These are phyloP conservation scores for Podila epigama DNA, from an alignment of 192 early-diverging fungal genomes.

Conservation along the genomic window DNA sequence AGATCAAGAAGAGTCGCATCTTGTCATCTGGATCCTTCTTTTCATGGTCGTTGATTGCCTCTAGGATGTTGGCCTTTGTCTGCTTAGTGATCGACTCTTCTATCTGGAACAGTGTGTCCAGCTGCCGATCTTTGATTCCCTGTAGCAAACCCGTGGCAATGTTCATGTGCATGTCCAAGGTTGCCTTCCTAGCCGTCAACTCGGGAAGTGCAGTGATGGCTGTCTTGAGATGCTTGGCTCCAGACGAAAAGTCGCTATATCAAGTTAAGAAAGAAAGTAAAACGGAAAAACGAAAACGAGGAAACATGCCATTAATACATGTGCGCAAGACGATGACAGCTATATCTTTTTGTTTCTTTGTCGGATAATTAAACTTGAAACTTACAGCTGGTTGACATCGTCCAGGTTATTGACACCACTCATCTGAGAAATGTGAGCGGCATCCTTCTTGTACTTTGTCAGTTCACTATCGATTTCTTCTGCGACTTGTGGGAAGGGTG, in stretches of 20 bases:
- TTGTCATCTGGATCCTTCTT: slow-evolving; percentile 89
- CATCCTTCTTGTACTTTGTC: slow-evolving; percentile 94
- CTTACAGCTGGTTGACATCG: slow-evolving; percentile 76
- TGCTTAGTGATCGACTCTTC: slow-evolving; percentile 89
- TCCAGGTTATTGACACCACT: slow-evolving; percentile 85
- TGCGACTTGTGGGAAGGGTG: slow-evolving; percentile 97
- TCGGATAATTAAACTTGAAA: neutral
- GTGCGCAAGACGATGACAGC: no score
- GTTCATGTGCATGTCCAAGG: slow-evolving; percentile 99
- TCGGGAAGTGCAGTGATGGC: slow-evolving; percentile 95
- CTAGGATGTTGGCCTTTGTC: slow-evolving; percentile 80
- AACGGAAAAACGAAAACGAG: neutral
- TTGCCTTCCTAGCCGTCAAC: slow-evolving; percentile 91
- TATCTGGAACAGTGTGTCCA: slow-evolving; percentile 94
- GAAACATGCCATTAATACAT: neutral
- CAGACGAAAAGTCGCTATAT: slow-evolving; percentile 78
- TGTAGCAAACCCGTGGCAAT: slow-evolving; percentile 91
- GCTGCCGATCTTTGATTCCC: slow-evolving; percentile 89
- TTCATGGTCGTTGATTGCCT: slow-evolving; percentile 82
- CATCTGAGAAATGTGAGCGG: slow-evolving; percentile 88
- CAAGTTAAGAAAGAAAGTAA: neutral
- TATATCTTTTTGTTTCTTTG: no score
- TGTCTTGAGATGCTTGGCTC: slow-evolving; percentile 86
- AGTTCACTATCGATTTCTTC: slow-evolving; percentile 94
- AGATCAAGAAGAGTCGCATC: slow-evolving; percentile 89